Base-by-base conservation (phyloP, 495 filamentous ascomycete species). In the Pyrenula aspistea region DNA sequence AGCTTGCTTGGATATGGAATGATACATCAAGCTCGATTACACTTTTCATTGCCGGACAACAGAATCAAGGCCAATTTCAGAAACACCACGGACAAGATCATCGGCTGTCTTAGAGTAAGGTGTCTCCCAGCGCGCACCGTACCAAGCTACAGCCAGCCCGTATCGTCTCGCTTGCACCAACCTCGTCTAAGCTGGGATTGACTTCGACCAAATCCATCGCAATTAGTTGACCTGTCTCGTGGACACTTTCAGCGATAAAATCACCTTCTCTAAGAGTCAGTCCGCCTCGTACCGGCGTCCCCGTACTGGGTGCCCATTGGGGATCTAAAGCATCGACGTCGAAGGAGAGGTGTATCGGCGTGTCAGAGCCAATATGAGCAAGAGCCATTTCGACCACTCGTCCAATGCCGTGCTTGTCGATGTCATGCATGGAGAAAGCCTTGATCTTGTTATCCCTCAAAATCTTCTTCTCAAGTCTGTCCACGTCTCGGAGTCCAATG, bases 351-450 rank as follows among this genome's bases (percentile, higher is more conserved):
- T 99, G 94, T 57, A 97, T 95, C 12, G 93, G 93, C 0, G 91
- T 95, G 65, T 95, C 93, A 60, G 77, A 84, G 47, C 91, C 91
- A 56, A 98, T 91, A 72, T 96, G 89, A 48, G 85, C 92, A 22
- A 99, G 75, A 24, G 90, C 93, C 91, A 96, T 94, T 65, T 97
- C 93, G 74, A 99, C 92, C 53, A 97, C 91, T 58, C 85, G 85
- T 22, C 93, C 94, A 66, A 99, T 97, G 25, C 93, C 93, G 62
- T 96, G 77, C 49, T 85, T 78, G 65, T 99, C 93, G 69, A 99
- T 87, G 69, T 97, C 93, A 68, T 96, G 91, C 93, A 97, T 99
- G 70, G 85, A 91, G 64, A 97, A 99, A 3, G 92, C 94, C 72
- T 87, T 91, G 71, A 99, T 91, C 1, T 86, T 85, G 61, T 99